Percentiles rank a stretch among this genome's conserved stretches.
These are phyloP conservation scores for Monosporozyma aerobia DNA, from an alignment of 805 yeast genomes.

Conservation along the genomic window DNA sequence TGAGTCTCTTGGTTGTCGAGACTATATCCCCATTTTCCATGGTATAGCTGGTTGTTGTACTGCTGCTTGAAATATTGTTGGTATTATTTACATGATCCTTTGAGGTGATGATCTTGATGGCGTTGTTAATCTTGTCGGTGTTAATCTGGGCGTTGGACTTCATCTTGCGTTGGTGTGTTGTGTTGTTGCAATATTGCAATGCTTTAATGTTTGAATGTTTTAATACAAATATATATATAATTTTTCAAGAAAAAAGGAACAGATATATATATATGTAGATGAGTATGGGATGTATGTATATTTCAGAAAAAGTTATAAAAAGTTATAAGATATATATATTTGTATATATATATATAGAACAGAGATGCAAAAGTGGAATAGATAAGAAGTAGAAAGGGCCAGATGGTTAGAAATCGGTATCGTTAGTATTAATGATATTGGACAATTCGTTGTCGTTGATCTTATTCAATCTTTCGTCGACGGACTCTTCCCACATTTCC, in stretches of 20 bases:
- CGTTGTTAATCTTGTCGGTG: slow-evolving; percentile 53
- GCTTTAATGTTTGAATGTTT: too few relatives aligned
- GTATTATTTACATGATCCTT: too few relatives aligned
- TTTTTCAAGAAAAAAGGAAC: background rate
- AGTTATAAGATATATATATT: background rate
- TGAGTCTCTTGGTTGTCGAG: slow-evolving; percentile 44
- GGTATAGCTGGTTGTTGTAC: slow-evolving; percentile 26
- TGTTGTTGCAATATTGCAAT: too few relatives aligned
- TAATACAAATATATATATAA: too few relatives aligned
- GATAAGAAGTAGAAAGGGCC: background rate
- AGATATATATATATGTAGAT: background rate
- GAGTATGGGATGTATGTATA: too few relatives aligned
- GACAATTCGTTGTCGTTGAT: slow-evolving; percentile 21
- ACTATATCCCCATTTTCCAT: slow-evolving; percentile 43
- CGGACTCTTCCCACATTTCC: slow-evolving; percentile 33
- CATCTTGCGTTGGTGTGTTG: background rate
- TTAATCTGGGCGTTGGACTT: slow-evolving; percentile 34
- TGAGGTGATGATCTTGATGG: slow-evolving; percentile 48
- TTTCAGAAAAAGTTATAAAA: too few relatives aligned
- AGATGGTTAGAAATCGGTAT: background rate
- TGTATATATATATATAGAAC: background rate
- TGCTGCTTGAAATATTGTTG: too few relatives aligned
- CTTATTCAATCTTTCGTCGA: slow-evolving; percentile 29
- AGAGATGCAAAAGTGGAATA: background rate
- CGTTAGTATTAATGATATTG: background rate